Evolutionary conservation across 78 protist species (phyloP).

Genomic region (Dictyostelium discoideum): DNA sequence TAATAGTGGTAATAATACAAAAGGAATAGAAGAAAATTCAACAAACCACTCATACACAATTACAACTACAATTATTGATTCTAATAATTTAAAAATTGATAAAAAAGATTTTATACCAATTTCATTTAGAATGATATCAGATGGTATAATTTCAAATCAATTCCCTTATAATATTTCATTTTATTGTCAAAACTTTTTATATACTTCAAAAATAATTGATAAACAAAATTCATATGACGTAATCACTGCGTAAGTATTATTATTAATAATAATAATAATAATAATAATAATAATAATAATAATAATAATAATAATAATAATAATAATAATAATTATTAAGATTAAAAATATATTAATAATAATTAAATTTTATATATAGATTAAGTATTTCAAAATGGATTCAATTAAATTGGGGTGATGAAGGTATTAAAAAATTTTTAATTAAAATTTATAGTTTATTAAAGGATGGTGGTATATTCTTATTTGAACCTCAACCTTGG

Average conservation of each 20-base stretch:
- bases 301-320: not conserved
- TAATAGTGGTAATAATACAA: no score
- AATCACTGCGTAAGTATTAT: constrained; percentile 21
- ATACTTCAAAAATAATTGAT: not conserved
- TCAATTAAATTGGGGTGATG: constrained; percentile 90
- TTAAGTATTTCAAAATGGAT: constrained; percentile 89
- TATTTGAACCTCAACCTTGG: constrained; percentile 90
- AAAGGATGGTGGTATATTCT: constrained; percentile 82
- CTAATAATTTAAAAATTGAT: not conserved
- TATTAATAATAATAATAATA: not conserved
- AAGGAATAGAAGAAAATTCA: not conserved
- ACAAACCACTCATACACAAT: constrained; percentile 13
- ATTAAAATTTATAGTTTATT: constrained; percentile 67
- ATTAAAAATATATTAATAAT: no score
- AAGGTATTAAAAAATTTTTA: constrained; percentile 82
- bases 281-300: not conserved
- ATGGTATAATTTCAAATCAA: not conserved
- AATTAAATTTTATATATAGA: not conserved
- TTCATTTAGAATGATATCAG: constrained; percentile 28
- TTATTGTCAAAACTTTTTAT: constrained; percentile 49
- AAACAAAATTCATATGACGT: constrained; percentile 19
- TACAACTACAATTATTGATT: constrained; percentile 1
- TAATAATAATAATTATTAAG: no score
- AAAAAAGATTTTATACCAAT: constrained; percentile 24
- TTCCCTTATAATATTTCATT: constrained; percentile 52